These are phyloP conservation scores for Crotalaria pallida DNA, from an alignment of 306 rosid genomes.

Conservation along the genomic window DNA sequence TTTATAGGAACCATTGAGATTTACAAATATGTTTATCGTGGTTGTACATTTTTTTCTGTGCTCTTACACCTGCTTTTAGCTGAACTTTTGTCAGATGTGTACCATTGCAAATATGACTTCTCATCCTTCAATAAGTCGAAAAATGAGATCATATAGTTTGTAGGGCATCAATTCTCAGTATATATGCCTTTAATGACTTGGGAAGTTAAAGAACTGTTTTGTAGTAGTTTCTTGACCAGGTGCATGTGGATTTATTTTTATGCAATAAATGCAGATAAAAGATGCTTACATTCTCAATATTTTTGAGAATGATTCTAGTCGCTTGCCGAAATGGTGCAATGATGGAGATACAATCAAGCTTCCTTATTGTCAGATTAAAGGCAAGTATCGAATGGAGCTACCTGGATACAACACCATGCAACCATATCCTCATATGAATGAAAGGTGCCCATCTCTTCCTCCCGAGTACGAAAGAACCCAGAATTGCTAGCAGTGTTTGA, in stretches of 20 bases:
- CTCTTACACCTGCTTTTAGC: neutral
- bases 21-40: neutral
- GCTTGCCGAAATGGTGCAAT: conserved; percentile 90
- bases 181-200: neutral
- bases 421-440: conserved; percentile 85
- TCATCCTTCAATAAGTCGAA: neutral
- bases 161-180: neutral
- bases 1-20: neutral
- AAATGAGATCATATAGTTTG: neutral
- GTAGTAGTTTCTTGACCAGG: conserved; percentile 13
- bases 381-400: conserved; percentile 83
- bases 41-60: neutral
- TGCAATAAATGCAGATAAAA: conserved; percentile 64
- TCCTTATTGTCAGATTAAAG: conserved; percentile 91
- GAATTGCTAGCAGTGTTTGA: conserved; percentile 46
- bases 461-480: conserved; percentile 56
- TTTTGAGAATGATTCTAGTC: conserved; percentile 75
- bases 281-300: conserved; percentile 88
- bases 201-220: conserved; percentile 7
- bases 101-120: neutral
- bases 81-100: neutral
- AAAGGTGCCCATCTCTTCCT: conserved; percentile 92
- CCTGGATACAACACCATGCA: conserved; percentile 78
- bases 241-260: conserved; percentile 1
- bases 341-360: conserved; percentile 69